phyloP scores from a whole-genome alignment of 1,139 yeast species.

The Yamadazyma epiphylla region DNA sequence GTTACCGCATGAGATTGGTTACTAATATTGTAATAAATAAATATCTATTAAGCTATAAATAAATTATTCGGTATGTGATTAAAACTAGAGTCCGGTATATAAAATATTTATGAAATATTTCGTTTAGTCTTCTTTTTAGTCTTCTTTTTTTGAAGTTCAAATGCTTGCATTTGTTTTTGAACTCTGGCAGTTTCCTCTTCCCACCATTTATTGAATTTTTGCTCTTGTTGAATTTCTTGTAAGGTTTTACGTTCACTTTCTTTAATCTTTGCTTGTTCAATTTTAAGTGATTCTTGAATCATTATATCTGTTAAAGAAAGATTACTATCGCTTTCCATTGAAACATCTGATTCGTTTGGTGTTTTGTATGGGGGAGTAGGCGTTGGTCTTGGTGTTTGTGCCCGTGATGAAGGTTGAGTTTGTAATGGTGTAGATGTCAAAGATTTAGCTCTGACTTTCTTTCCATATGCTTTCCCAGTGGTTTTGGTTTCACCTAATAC shows the following conservation, averaged over 20 bases:
- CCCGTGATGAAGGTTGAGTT: too few species aligned
- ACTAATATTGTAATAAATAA: constrained; percentile 7
- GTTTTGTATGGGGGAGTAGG: not conserved
- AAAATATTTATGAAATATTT: too few species aligned
- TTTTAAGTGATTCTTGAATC: constrained; percentile 45
- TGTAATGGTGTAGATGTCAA: too few species aligned
- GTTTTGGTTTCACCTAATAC: too few species aligned
- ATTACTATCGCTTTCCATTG: constrained; percentile 2
- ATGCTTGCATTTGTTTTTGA: constrained; percentile 41
- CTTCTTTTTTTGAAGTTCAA: constrained; percentile 1
- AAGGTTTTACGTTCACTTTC: constrained; percentile 40
- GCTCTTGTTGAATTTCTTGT: constrained; percentile 72
- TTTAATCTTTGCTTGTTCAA: constrained; percentile 30
- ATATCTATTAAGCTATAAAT: too few species aligned
- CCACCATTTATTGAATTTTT: constrained; percentile 83
- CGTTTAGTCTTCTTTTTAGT: constrained; percentile 1
- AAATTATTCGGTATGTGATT: not conserved
- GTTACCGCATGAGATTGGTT: constrained; percentile 55
- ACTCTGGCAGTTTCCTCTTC: constrained; percentile 62
- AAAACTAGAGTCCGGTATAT: too few species aligned
- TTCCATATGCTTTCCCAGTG: too few species aligned
- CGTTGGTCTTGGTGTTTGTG: not conserved
- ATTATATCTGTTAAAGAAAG: constrained; percentile 31
- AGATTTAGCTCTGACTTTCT: too few species aligned
- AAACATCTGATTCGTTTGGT: not conserved